Evolutionary conservation across 2,329 filamentous ascomycete genomes (phyloP), one percentile per base, ranked within the genome.

Genomic region (Penicillium janthinellum): DNA sequence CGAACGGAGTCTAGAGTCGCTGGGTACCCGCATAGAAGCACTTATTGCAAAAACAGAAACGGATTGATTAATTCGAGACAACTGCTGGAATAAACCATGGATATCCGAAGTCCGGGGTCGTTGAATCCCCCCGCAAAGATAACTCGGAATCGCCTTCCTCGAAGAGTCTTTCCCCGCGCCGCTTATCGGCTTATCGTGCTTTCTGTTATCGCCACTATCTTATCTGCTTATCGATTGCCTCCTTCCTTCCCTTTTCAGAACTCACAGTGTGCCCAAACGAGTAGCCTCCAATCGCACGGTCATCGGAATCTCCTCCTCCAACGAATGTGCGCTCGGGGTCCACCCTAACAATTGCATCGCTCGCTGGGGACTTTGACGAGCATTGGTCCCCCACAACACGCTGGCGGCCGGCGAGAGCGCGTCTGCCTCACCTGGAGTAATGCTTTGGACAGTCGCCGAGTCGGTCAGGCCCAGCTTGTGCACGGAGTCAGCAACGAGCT

Each of bases 351-450:
- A 35, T 42, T 60, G 45, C 2, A 60, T 45, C 22, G 70, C 66
- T 47, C 72, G 62, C 44, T 67, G 65, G 0, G 67, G 64, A 6
- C 57, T 49, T 20, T 66, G 60, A 14, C 58, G 53, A 1, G 70
- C 72, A 54, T 75, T 75, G 3, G 71, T 74, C 11, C 71, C 73
- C 64, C 64, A 71, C 15, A 74, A 45, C 2, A 73, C 62, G 14
- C 67, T 61, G 1, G 60, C 71, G 48, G 70, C 66, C 2, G 61
- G 49, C 8, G 61, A 67, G 5, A 71, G 38, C 4, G 55, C 48
- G 53, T 74, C 65, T 1, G 68, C 71, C 54, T 73, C 67, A 4
- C 60, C 62, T 11, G 58, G 59, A 35, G 41, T 61, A 31, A 75
- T 59, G 17, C 63, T 63, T 15, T 62, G 60, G 7, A 71, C 63